Evolutionary conservation across 2,329 filamentous ascomycete genomes (phyloP), one percentile per base, ranked within the genome.

Genomic region (Pyrenophora teres): DNA sequence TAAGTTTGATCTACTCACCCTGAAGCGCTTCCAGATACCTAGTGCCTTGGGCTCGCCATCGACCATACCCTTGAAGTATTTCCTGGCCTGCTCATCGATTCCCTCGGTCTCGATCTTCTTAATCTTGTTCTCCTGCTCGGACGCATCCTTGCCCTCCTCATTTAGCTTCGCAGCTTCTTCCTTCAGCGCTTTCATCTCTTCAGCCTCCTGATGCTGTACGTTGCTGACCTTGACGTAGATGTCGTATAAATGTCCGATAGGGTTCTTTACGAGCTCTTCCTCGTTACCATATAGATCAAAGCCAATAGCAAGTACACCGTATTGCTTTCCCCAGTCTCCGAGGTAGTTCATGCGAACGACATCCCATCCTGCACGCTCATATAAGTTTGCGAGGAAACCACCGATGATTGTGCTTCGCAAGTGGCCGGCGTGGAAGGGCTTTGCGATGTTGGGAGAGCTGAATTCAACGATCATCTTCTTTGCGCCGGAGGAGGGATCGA

Each of bases 361-460:
- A 31, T 90, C 83, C 85, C 87, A 91, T 16, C 87, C 88, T 43
- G 84, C 83, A 15, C 74, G 78, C 63, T 86, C 79, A 68, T 90
- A 88, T 2, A 90, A 69, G 63, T 90, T 90, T 18, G 85, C 78
- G 16, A 91, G 74, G 70, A 89, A 90, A 25, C 86, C 86, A 37
- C 88, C 88, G 50, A 91, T 88, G 58, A 92, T 89, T 43, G 88
- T 92, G 65, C 86, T 89, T 63, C 88, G 81, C 61, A 92, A 77
- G 76, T 92, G 88, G 5, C 86, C 86, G 18, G 86, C 87, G 67
- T 89, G 86, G 74, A 92, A 91, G 18, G 87, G 89, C 76, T 93
- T 93, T 39, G 90, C 90, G 53, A 94, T 92, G 71, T 94, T 94
- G 43, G 90, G 90, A 6, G 88, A 92, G 6, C 87, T 91, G 74